Evolutionary conservation across 108 stramenopile species (phyloP).

Genomic region (Mediolabrus comicus): DNA sequence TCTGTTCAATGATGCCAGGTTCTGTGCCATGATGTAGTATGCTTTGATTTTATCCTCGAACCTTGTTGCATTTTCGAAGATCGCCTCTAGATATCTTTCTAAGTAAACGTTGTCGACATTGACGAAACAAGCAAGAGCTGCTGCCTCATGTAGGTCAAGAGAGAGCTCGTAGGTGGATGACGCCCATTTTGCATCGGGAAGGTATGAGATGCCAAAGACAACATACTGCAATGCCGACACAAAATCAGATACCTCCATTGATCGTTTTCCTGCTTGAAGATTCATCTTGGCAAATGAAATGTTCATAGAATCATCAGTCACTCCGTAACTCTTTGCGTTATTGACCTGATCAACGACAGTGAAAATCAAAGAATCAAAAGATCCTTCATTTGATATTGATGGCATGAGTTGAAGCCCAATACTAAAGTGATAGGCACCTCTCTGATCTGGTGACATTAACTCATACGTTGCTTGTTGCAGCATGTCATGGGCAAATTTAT

Average conservation of each 20-base stretch:
- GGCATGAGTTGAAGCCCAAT: conserved; percentile 4
- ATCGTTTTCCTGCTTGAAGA: background rate
- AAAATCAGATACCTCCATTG: background rate
- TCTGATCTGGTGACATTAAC: conserved; percentile 27
- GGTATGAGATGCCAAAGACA: background rate
- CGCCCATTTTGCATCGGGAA: background rate
- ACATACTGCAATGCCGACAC: background rate
- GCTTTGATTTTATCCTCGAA: conserved; percentile 29
- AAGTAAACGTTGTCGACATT: background rate
- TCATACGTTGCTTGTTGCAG: conserved; percentile 59
- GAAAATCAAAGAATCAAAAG: background rate
- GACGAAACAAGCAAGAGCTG: conserved; percentile 12
- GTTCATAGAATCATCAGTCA: background rate
- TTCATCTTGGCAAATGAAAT: background rate
- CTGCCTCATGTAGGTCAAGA: conserved; percentile 12
- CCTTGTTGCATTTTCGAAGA: background rate
- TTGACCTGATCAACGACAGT: conserved; percentile 2
- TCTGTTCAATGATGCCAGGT: background rate
- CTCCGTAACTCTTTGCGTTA: background rate
- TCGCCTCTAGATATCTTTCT: background rate
- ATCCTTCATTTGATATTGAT: background rate
- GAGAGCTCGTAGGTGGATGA: conserved; percentile 1
- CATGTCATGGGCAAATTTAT: conserved; percentile 49
- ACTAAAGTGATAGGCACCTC: background rate
- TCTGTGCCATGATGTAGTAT: conserved; percentile 9